A percentile compares a stretch with the other conserved stretches of the same genome.
Evolutionary conservation across 2,329 filamentous ascomycete genomes (phyloP).

Genomic region (Nakataea oryzae): DNA sequence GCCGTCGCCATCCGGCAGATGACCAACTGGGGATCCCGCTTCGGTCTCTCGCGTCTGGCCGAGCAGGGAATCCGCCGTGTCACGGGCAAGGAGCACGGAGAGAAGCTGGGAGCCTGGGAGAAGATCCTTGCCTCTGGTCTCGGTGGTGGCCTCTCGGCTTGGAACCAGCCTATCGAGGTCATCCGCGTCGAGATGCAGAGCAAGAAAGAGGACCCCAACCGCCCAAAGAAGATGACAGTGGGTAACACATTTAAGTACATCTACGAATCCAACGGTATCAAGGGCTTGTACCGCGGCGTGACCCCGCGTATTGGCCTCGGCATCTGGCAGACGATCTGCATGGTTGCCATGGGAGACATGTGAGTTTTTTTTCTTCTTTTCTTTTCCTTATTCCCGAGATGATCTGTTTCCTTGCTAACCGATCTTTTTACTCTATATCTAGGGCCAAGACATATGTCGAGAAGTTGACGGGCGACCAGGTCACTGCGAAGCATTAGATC

Average conservation of each 20-base stretch:
- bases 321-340: constrained; percentile 99
- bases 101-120: constrained; percentile 70
- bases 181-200: constrained; percentile 99
- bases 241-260: constrained; percentile 81
- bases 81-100: constrained; percentile 68
- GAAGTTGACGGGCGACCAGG: constrained; percentile 52
- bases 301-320: constrained; percentile 87
- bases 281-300: constrained; percentile 92
- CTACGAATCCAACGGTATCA: constrained; percentile 77
- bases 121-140: constrained; percentile 81
- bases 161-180: constrained; percentile 99
- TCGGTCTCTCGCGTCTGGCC: constrained; percentile 84
- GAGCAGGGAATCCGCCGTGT: constrained; percentile 75
- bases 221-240: constrained; percentile 98
- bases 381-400: neutral
- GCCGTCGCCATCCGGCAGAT: constrained; percentile 97
- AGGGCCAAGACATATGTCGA: constrained; percentile 60
- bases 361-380: constrained; percentile 36
- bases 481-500: constrained; percentile 56
- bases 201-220: constrained; percentile 95
- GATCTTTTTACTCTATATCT: constrained; percentile 7
- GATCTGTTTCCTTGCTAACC: constrained; percentile 12
- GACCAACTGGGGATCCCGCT: constrained; percentile 97
- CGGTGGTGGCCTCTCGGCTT: constrained; percentile 89
- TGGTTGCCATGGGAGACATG: constrained; percentile 98